Base-by-base conservation (phyloP, 2,329 filamentous ascomycete species). In the Pleomassaria siparia region DNA sequence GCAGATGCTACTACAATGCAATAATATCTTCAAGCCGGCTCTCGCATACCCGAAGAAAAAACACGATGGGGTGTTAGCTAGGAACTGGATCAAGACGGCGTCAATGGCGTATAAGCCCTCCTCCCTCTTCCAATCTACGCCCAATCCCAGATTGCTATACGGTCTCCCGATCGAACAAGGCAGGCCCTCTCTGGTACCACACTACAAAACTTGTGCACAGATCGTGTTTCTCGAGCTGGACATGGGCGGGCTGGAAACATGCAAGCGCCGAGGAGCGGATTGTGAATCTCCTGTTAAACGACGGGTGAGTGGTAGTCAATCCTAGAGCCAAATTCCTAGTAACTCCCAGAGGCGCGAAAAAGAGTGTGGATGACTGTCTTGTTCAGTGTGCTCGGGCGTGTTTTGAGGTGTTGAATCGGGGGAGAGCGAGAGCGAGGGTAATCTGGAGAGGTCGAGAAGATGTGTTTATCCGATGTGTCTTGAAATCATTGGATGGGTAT, bases 1-100 rank as follows among this genome's bases (percentile, higher is more conserved):
- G 16, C 20, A n/a, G 21, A 37, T 20, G 16, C 8, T 37, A 21
- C 16, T 37, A 18, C 33, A 37, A 18, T 50, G 47, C n/a, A 32
- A 32, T n/a, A 32, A 32, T 32, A 11, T 32, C 9, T 32, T 32
- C 29, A 32, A 5, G 29, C 29, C 29, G 29, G 29, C 29, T 32
- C 15, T 32, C 29, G 15, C 29, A n/a, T 32, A 32, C 29, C 29
- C 29, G 13, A 32, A 32, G 13, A 10, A 32, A n/a, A 32, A 10
- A 32, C n/a, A 32, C 15, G 29, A 32, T 32, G 15, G 29, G 15
- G 29, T 32, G 9, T n/a, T 32, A n/a, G 29, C 29, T n/a, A 32
- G 29, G 10, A 32, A 32, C 10, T 32, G 29, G 29, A 32, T 32
- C n/a, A 32, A 32, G 29, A 32, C 29, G 29, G 9, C n/a, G n/a